Conservation (phyloP, 2,329 filamentous ascomycete genomes). For the Talaromyces sp. region DNA sequence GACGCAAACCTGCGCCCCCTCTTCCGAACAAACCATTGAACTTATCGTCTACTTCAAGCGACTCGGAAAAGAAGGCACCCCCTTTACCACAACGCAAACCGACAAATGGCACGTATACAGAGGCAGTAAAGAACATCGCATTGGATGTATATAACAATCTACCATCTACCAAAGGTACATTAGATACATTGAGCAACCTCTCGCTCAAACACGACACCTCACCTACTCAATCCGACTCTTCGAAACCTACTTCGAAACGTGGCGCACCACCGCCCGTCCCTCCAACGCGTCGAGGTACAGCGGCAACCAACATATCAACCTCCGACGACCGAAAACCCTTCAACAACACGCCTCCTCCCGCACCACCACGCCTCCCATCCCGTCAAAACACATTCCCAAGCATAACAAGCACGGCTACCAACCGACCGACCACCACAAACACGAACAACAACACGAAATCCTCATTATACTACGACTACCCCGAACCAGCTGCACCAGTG, state of each 20-base stretch:
- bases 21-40: slow-evolving; percentile 35
- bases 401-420: background rate
- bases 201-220: slow-evolving; percentile 7
- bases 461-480: slow-evolving; percentile 19
- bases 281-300: slow-evolving; percentile 24
- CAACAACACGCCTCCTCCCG: slow-evolving; percentile 19
- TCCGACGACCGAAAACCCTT: background rate
- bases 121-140: slow-evolving; percentile 19
- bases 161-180: slow-evolving; percentile 19
- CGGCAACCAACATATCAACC: background rate
- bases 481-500: slow-evolving; percentile 27
- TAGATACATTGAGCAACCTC: slow-evolving; percentile 15
- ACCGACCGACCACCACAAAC: background rate
- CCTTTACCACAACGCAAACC: slow-evolving; percentile 25
- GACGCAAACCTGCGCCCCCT: slow-evolving; percentile 37
- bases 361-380: background rate
- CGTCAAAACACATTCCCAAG: slow-evolving; percentile 5
- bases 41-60: slow-evolving; percentile 20
- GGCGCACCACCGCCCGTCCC: slow-evolving; percentile 22
- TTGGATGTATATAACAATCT: slow-evolving; percentile 21
- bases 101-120: slow-evolving; percentile 19
- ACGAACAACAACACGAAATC: background rate
- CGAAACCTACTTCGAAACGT: slow-evolving; percentile 21
- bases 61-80: slow-evolving; percentile 23
- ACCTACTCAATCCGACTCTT: slow-evolving; percentile 11